Evolutionary conservation across 1,139 yeast species (phyloP).

Genomic region (Hansenula sp.): DNA sequence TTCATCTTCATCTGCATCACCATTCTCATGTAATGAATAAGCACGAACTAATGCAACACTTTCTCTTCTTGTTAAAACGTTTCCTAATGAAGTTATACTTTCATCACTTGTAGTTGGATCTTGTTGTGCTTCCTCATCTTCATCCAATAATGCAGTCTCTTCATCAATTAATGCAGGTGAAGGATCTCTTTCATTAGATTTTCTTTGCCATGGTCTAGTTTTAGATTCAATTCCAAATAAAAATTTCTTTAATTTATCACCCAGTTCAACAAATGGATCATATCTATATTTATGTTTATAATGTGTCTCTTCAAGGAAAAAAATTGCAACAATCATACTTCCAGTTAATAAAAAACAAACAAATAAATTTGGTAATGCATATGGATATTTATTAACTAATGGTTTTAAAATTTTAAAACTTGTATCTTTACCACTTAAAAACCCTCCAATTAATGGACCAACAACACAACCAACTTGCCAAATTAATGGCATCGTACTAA

Average conservation of each 20-base stretch:
- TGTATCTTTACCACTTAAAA: constrained; percentile 30
- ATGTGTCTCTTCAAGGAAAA: constrained; percentile 63
- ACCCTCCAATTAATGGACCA: constrained; percentile 57
- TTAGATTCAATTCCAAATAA: constrained; percentile 31
- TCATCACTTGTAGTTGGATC: constrained; percentile 9
- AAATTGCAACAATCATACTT: constrained; percentile 29
- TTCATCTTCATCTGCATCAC: constrained; percentile 18
- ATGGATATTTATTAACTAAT: constrained; percentile 44
- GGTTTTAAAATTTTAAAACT: constrained; percentile 15
- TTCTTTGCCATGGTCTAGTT: constrained; percentile 31
- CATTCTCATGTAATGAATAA: constrained; percentile 32
- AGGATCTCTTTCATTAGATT: background rate
- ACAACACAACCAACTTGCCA: constrained; percentile 55
- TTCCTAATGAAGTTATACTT: constrained; percentile 25
- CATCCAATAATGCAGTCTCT: constrained; percentile 7
- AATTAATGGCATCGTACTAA: constrained; percentile 53
- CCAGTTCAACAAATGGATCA: constrained; percentile 51
- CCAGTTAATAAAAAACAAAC: constrained; percentile 37
- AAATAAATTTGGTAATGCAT: constrained; percentile 55
- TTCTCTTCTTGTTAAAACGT: constrained; percentile 32
- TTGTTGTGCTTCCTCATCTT: constrained; percentile 7
- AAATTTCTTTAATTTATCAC: constrained; percentile 37
- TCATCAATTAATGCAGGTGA: constrained; percentile 4
- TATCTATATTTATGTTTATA: constrained; percentile 34
- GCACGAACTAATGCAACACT: constrained; percentile 38